Base-by-base conservation (phyloP, 495 filamentous ascomycete genomes). In the Neurospora sp. region DNA sequence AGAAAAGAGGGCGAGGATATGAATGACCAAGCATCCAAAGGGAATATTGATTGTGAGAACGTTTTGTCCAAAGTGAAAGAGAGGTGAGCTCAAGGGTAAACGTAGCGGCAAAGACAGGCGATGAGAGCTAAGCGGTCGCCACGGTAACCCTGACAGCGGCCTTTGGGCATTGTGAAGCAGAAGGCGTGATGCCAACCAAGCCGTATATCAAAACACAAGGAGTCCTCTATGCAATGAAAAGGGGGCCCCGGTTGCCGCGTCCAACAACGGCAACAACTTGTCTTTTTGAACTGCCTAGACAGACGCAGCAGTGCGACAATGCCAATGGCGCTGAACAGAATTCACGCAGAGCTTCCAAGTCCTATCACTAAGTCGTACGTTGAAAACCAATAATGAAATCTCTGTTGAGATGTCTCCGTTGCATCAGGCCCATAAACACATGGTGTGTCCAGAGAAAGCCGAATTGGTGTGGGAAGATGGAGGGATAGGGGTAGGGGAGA, bases 401-500 rank as follows among this genome's bases (percentile, higher is more conserved):
- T 66, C 27, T 66, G 54, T 18, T 35, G 54, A 31, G 7, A 66
- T 9, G 54, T 18, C 27, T 62, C 27, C 3, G 27, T 62, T 31
- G 54, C 54, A 35, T 54, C 46, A 54, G 46, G n/a, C n/a, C 46
- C 46, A 54, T 31, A 31, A 5, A 31, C 54, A 62, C 27, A 66
- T 66, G 23, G 23, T 31, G 23, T 62, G 11, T 31, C 54, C 27
- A 18, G 27, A 8, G 14, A 1, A 66, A 35, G 54, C 23, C 2
- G 12, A 18, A 35, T 35, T 66, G 27, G 27, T 35, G 54, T 8
- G 27, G 23, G 12, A 18, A 18, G 3, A 27, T 59, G 0, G 23
- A 62, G 23, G 48, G 23, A 69, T 74, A 69, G 23, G 70, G 39
- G 74, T 48, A 44, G 40, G 74, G 75, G 69, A 72, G 31, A 70